A percentile compares a stretch with the other conserved stretches of the same genome.
Evolutionary conservation across 768 basidiomycete genomes (phyloP).

Genomic region (Tulasnella sp.): DNA sequence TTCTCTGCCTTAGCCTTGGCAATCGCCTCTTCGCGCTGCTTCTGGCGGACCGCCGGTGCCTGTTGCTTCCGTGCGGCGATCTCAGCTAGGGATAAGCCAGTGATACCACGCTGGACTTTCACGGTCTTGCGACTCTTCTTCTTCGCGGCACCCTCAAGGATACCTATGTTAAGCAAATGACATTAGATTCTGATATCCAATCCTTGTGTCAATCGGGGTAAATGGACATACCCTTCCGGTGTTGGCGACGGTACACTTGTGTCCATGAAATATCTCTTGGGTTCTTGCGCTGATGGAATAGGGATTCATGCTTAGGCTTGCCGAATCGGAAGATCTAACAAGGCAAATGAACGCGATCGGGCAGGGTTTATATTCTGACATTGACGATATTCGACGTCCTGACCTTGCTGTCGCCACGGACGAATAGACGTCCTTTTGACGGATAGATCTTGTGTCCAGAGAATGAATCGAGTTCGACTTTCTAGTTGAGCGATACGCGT

Average conservation of each 20-base stretch:
- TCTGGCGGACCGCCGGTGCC: conserved; percentile 70
- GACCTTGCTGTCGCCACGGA: conserved; percentile 93
- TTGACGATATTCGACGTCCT: too few relatives aligned
- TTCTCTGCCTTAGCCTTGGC: conserved; percentile 92
- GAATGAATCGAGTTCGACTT: conserved; percentile 98
- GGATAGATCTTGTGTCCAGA: conserved; percentile 98
- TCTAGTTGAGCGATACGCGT: conserved; percentile 27
- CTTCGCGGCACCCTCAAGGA: conserved; percentile 98
- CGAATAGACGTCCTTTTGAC: conserved; percentile 89
- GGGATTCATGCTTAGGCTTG: conserved; percentile 84
- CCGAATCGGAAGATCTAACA: conserved; percentile 92
- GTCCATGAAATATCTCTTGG: conserved; percentile 99
- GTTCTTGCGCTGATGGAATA: conserved; percentile 99
- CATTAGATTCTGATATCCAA: too few relatives aligned
- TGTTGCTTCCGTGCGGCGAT: conserved; percentile 92
- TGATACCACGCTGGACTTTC: conserved; percentile 97
- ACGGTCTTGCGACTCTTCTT: conserved; percentile 94
- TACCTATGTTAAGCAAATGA: too few relatives aligned
- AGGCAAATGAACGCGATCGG: not conserved
- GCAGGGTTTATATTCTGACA: not conserved
- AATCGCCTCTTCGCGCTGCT: conserved; percentile 76
- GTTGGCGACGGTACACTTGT: conserved; percentile 85
- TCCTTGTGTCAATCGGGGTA: too few relatives aligned
- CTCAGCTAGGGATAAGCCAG: conserved; percentile 85
- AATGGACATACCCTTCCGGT: conserved; percentile 88